Evolutionary conservation across 108 stramenopile species (phyloP).

Genomic region (Aurantiochytrium sp.): DNA sequence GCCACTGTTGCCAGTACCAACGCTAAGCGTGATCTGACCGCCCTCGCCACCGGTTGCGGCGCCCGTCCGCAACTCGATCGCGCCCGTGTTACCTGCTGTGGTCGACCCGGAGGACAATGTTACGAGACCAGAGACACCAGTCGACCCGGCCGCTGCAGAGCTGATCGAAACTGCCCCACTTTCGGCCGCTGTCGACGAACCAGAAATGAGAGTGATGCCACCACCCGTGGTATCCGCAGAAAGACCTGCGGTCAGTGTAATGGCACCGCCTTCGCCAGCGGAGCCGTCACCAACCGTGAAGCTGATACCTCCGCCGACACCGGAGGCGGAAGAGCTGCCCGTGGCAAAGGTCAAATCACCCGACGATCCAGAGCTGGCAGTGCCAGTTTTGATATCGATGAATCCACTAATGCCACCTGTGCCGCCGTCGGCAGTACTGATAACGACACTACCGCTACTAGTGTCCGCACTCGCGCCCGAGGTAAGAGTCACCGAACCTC

Average conservation of each 20-base stretch:
- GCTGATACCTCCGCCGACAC: slow-evolving; percentile 24
- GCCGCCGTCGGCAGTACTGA: slow-evolving; percentile 36
- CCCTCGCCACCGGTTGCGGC: not conserved
- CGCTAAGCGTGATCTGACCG: not conserved
- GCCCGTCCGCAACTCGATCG: not conserved
- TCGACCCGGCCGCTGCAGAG: not conserved
- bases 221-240: not conserved
- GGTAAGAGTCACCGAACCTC: slow-evolving; percentile 15
- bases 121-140: not conserved
- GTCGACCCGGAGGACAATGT: not conserved
- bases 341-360: slow-evolving; percentile 32
- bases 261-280: not conserved
- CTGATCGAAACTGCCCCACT: not conserved
- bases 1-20: slow-evolving; percentile 26
- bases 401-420: slow-evolving; percentile 28
- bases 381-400: slow-evolving; percentile 34
- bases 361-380: slow-evolving; percentile 25
- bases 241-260: not conserved
- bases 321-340: slow-evolving; percentile 20
- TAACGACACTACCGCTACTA: slow-evolving; percentile 25
- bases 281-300: slow-evolving; percentile 24
- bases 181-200: not conserved
- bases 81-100: not conserved
- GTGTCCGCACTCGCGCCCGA: slow-evolving; percentile 6
- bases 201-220: not conserved